Base-by-base conservation (phyloP, 108 stramenopile genomes). In the Phaeodactylum tricornutum region DNA sequence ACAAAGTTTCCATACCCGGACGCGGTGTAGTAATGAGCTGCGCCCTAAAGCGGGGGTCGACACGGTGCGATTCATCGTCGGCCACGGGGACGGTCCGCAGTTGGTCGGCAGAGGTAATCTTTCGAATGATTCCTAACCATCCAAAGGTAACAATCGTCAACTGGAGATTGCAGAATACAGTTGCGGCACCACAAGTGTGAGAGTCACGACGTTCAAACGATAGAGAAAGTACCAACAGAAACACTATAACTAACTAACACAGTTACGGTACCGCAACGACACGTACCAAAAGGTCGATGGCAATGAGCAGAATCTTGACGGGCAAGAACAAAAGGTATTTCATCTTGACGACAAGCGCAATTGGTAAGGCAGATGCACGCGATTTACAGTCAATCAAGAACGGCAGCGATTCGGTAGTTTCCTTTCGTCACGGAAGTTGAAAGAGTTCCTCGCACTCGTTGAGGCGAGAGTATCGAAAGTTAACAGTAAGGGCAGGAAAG, bases 271-370 rank as follows among this genome's bases (percentile, higher is more conserved):
- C n/a, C n/a, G 23, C 12, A 11, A 9, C 23, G 19, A 15, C 29
- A 74, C 87, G 57, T 60, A 85, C 87, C 61, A 74, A 39, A 17
- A 90, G 63, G 62, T 90, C 87, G 41, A 85, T 64, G 23, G 52
- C 47, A 53, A 84, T 70, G 66, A 90, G 61, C 34, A 90, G 50
- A 36, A 90, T 67, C 74, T 80, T 79, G 21, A 90, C 54, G 11
- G 84, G 81, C 11, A 85, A 52, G 17, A 85, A 57, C 23, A 73
- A 53, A 47, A 80, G 32, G 40, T 59, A 57, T 51, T 71, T 81
- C 47, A 34, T 77, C 19, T 9, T 41, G 9, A 41, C 12, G 33
- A n/a, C n/a, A n/a, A n/a, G n/a, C n/a, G n/a, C n/a, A n/a, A n/a
- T n/a, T n/a, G n/a, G n/a, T n/a, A n/a, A n/a, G n/a, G n/a, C n/a